Conservation (phyloP, 176 grass and related monocot species). For the Cenchrus americanus region DNA sequence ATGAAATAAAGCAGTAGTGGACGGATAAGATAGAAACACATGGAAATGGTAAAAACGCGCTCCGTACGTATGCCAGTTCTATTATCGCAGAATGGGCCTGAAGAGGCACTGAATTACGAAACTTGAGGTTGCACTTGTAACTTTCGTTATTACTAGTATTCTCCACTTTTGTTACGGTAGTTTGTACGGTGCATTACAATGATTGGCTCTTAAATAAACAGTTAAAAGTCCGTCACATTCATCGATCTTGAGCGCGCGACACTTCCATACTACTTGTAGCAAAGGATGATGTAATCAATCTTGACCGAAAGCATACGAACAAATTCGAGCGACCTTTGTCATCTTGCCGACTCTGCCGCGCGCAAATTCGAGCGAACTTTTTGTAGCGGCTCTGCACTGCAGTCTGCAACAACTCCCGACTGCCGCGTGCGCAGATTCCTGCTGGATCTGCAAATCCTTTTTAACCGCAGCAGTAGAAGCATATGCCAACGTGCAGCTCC, state of each 20-base stretch:
- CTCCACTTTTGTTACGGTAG: too few species aligned
- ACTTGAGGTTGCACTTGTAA: too few species aligned
- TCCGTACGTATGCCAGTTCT: too few species aligned
- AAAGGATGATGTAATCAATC: background rate
- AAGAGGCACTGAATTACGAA: too few species aligned
- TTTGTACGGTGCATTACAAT: background rate
- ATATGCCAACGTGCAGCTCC: background rate
- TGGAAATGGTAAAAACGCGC: too few species aligned
- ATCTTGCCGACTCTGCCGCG: background rate
- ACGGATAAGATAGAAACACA: too few species aligned
- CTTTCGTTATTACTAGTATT: too few species aligned
- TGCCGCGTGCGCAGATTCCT: conserved; percentile 10
- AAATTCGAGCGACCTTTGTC: background rate
- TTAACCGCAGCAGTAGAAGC: conserved; percentile 37
- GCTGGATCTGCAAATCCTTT: conserved; percentile 11
- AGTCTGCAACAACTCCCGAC: background rate
- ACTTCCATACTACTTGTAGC: background rate
- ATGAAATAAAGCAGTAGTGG: too few species aligned
- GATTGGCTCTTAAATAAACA: background rate
- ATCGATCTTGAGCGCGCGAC: background rate
- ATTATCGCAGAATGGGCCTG: too few species aligned
- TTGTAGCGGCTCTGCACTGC: too few species aligned
- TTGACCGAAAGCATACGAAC: background rate
- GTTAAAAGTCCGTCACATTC: background rate
- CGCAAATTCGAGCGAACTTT: too few species aligned